Evolutionary conservation across 2,329 filamentous ascomycete genomes (phyloP), one percentile per base, ranked within the genome.

Genomic region (Botrytis porri): DNA sequence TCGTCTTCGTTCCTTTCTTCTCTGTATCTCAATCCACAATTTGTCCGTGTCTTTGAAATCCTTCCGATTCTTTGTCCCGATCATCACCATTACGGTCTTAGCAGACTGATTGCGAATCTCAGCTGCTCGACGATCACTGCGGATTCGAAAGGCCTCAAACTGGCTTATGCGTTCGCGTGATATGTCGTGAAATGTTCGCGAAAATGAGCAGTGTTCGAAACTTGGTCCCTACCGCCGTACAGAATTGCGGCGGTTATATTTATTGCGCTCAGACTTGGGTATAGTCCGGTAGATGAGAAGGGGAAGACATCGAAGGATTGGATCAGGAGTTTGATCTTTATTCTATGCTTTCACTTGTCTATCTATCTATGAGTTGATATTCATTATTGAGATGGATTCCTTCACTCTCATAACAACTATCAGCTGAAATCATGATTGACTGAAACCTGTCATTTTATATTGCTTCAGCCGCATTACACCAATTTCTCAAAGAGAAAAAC

Each of bases 191-290:
- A 35, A 35, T 57, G 60, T 25, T 32, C 54, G 57, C 41, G 41
- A 59, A 59, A 25, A n/a, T 59, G 37, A 71, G 61, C 70, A 57
- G 45, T 59, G 62, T 51, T 72, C 62, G 59, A 67, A 22, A 67
- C 29, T 32, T 72, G 62, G 59, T 72, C 70, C 41, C 20, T 67
- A 59, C 51, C 37, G 32, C 32, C 32, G 25, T 54, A 3, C 12
- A 67, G 37, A 39, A 14, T 67, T 51, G 32, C 66, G 29, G 66
- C 66, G 66, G 51, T 25, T 69, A 69, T 22, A 5, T 29, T 54
- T 3, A 54, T 67, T 54, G 35, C 45, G 45, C 64, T 39, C 64
- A 67, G 45, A 54, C 45, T 54, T 16, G 20, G 5, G 25, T 67
- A 16, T 10, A 22, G 16, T 20, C 32, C 14, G 64, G 14, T 54